Evolutionary conservation across 169 alveolate genomes (phyloP).

Genomic region (Plasmodium malariae): DNA sequence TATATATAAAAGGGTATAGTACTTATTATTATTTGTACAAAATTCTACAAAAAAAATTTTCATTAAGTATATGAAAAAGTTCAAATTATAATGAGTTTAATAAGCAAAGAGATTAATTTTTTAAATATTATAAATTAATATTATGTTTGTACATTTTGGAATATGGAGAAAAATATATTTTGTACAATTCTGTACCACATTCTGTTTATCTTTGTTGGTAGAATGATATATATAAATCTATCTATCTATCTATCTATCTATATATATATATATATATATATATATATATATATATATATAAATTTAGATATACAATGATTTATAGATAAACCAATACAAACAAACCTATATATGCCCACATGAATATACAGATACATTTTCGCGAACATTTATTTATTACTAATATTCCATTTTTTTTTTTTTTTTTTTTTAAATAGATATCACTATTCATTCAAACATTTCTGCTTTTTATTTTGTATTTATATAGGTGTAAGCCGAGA

Average conservation of each 20-base stretch:
- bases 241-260: not conserved
- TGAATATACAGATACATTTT: too few relatives aligned
- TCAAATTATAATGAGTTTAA: not conserved
- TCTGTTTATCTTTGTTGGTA: conserved; percentile 2
- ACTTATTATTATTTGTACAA: not conserved
- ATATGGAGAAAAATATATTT: not conserved
- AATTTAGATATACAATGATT: too few relatives aligned
- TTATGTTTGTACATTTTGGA: not conserved
- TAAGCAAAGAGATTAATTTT: not conserved
- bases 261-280: not conserved
- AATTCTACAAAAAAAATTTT: not conserved
- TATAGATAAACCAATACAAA: too few relatives aligned
- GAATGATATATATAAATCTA: not conserved
- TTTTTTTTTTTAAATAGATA: not conserved
- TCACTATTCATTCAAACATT: not conserved
- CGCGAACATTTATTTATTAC: too few relatives aligned
- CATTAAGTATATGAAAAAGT: not conserved
- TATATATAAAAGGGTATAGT: not conserved
- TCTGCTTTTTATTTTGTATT: not conserved
- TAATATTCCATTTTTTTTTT: not conserved
- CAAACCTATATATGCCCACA: too few relatives aligned
- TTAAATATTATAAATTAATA: not conserved
- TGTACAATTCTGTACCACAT: not conserved
- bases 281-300: too few relatives aligned
- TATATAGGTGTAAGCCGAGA: conserved; percentile 11